Evolutionary conservation across 2,329 filamentous ascomycete species (phyloP).

Genomic region (Aspergillus sp.): DNA sequence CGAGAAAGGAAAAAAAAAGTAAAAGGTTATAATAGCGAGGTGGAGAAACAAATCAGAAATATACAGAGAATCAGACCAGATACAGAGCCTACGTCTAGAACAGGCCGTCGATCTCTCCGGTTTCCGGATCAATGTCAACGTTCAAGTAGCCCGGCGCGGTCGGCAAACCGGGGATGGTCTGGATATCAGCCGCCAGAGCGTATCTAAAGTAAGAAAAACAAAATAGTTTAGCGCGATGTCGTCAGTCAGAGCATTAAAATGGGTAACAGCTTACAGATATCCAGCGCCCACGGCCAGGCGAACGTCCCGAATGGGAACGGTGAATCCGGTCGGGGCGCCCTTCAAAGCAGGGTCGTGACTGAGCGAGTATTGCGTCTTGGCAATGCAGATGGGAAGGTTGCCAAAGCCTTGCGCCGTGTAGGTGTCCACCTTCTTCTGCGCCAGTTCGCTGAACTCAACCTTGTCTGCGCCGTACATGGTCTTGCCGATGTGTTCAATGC

Average conservation of each 20-base stretch:
- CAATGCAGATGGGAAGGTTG: constrained; percentile 91
- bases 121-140: constrained; percentile 78
- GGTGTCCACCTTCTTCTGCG: constrained; percentile 93
- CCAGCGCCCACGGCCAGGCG: constrained; percentile 91
- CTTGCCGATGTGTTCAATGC: constrained; percentile 86
- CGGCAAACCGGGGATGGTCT: constrained; percentile 93
- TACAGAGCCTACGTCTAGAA: constrained; percentile 60
- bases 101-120: constrained; percentile 82
- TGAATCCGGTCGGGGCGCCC: constrained; percentile 92
- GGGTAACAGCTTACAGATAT: constrained; percentile 68
- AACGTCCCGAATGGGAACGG: constrained; percentile 90
- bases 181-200: constrained; percentile 92
- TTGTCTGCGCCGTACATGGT: constrained; percentile 90
- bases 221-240: neutral
- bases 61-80: neutral
- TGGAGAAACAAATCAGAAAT: neutral
- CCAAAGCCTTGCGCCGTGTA: constrained; percentile 91
- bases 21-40: neutral
- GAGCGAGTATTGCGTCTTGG: constrained; percentile 97
- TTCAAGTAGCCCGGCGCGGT: constrained; percentile 95
- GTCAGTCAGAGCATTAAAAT: neutral
- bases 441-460: constrained; percentile 90
- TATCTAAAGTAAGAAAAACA: constrained; percentile 56
- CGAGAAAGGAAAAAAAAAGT: neutral
- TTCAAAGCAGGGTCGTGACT: constrained; percentile 92